These are phyloP conservation scores for Coemansia sp. DNA, from an alignment of 192 early-diverging fungal species.

Conservation along the genomic window DNA sequence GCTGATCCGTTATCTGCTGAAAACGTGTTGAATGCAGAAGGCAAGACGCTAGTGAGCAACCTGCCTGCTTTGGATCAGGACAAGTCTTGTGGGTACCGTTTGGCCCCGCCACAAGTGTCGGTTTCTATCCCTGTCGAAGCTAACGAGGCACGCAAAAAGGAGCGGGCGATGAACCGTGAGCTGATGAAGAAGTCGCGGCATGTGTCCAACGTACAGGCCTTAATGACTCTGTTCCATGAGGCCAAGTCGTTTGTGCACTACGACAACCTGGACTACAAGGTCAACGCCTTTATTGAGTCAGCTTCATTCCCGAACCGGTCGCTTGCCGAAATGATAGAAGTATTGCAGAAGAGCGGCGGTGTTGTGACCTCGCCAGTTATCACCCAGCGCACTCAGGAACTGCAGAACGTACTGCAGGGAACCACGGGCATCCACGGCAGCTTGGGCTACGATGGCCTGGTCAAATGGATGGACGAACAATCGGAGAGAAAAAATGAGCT, in stretches of 20 bases:
- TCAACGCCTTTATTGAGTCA: slow-evolving; percentile 13
- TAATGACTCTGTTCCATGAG: slow-evolving; percentile 49
- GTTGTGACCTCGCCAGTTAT: slow-evolving; percentile 14
- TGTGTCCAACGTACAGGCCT: slow-evolving; percentile 35
- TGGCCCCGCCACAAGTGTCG: slow-evolving; percentile 41
- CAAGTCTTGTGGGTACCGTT: slow-evolving; percentile 19
- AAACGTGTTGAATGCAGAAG: slow-evolving; percentile 52
- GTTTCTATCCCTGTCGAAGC: slow-evolving; percentile 26
- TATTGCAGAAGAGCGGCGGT: slow-evolving; percentile 26
- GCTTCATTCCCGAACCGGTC: slow-evolving; percentile 25
- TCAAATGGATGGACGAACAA: slow-evolving; percentile 37
- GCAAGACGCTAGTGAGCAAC: slow-evolving; percentile 34
- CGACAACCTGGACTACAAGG: slow-evolving; percentile 32
- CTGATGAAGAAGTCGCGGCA: slow-evolving; percentile 19
- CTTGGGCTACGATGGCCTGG: slow-evolving; percentile 67
- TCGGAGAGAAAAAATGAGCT: slow-evolving; percentile 1
- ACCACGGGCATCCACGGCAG: slow-evolving; percentile 53
- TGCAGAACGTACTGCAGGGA: slow-evolving; percentile 42
- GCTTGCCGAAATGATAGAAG: slow-evolving; percentile 34
- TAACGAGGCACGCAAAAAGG: slow-evolving; percentile 27
- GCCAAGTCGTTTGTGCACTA: slow-evolving; percentile 41
- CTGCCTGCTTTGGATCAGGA: slow-evolving; percentile 1
- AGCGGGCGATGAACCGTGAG: slow-evolving; percentile 29
- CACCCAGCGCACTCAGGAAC: slow-evolving; percentile 22
- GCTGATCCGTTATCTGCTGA: slow-evolving; percentile 49